phyloP scores from a whole-genome alignment of 2,329 filamentous ascomycete genomes.

The Trichoderma lentiforme region DNA sequence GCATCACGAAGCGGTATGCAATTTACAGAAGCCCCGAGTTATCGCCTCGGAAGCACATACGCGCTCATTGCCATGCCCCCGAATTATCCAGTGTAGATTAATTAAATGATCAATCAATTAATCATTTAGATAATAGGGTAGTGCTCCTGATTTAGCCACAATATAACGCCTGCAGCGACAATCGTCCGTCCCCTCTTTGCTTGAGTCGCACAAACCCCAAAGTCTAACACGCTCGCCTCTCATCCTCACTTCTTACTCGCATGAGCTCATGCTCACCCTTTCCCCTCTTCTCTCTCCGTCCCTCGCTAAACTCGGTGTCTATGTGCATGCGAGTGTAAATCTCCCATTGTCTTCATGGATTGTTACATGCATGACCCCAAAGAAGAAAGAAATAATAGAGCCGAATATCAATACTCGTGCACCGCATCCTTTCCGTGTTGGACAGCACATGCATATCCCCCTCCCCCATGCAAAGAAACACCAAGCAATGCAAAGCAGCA shows the following conservation, averaged over 20 bases:
- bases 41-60: neutral
- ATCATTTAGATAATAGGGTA: neutral
- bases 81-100: neutral
- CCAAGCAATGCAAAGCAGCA: neutral
- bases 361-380: neutral
- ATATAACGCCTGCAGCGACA: neutral
- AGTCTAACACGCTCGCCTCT: neutral
- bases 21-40: neutral
- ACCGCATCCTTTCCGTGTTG: neutral
- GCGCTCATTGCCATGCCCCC: neutral
- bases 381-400: neutral
- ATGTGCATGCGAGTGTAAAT: neutral
- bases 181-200: neutral
- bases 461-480: neutral
- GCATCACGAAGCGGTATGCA: neutral
- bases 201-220: neutral
- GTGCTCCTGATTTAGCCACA: neutral
- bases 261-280: constrained; percentile 2
- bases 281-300: neutral
- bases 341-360: neutral
- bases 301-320: neutral
- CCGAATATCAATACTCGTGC: neutral
- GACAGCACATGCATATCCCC: neutral
- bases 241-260: constrained; percentile 6
- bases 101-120: neutral